Evolutionary conservation across 345 rosid species (phyloP), one percentile per base, ranked within the genome.

Genomic region (Alliaria petiolata): DNA sequence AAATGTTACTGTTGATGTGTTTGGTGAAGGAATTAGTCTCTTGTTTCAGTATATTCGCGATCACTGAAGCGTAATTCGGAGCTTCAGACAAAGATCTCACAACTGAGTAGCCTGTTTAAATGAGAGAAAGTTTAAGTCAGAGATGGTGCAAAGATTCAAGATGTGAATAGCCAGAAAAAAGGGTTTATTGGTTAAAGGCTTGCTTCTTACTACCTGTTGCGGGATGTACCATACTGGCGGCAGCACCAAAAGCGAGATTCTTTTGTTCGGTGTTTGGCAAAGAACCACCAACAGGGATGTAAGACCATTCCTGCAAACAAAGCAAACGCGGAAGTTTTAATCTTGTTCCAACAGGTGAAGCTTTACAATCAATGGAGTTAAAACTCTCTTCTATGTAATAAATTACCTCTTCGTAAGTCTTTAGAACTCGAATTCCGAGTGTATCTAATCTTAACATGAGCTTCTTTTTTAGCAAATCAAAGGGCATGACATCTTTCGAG

Each of bases 171-270:
- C 52, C 6, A 47, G 33, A 5, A 28, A 4, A 28, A 28, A 28
- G 5, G 0, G 31, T 28, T 26, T 26, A 26, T 26, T 26, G 28
- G 13, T 36, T 62, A 64, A 19, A n/a, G 65, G 59, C 38, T 51
- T 50, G 53, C 40, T 57, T 22, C 56, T 61, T 30, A 54, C 49
- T 71, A 91, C 96, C 98, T 50, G 96, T 95, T 71, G 95, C 96
- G 4, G 99, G 99, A 74, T 95, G 96, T 70, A 95, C 97, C 97
- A 89, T 86, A 85, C 97, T 84, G 52, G 99, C 97, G 5, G 96
- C 97, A 74, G 97, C 97, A 80, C 99, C 99, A 75, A 86, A 95
- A 28, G 96, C 97, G 65, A 91, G 97, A 72, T 83, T 91, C 72
- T 85, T 93, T 69, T 93, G 97, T 72, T 87, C 95, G 28, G 96